These are phyloP conservation scores for Boletus sp. DNA, from an alignment of 1,284 basidiomycete species.

Conservation along the genomic window DNA sequence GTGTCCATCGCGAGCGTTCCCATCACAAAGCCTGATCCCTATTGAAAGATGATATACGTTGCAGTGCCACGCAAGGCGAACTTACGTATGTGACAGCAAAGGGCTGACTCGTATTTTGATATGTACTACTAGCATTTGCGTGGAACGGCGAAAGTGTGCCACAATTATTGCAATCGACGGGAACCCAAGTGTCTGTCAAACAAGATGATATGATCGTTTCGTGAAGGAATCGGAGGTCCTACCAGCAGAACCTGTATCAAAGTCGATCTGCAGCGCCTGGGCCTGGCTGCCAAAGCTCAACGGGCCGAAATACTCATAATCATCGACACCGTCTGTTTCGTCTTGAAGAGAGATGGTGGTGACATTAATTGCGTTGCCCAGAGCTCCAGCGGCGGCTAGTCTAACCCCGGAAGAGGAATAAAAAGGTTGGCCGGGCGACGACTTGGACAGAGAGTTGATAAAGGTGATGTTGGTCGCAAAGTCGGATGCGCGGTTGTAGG, in stretches of 20 bases:
- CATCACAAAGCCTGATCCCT: constrained; percentile 49
- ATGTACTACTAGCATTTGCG: constrained; percentile 40
- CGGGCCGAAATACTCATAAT: constrained; percentile 51
- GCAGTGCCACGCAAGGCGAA: constrained; percentile 25
- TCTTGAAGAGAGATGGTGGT: constrained; percentile 18
- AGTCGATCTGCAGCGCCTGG: constrained; percentile 45
- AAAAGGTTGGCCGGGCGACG: background rate
- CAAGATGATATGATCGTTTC: background rate
- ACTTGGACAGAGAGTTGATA: background rate
- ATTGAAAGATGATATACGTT: constrained; percentile 13
- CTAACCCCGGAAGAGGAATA: background rate
- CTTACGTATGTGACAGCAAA: constrained; percentile 57
- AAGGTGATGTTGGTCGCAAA: constrained; percentile 8
- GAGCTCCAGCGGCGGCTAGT: background rate
- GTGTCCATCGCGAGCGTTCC: constrained; percentile 47
- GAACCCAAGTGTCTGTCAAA: constrained; percentile 47
- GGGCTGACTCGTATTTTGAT: constrained; percentile 25
- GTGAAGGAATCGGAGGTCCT: background rate
- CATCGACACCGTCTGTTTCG: constrained; percentile 27
- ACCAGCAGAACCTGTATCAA: constrained; percentile 57
- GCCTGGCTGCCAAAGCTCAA: constrained; percentile 45
- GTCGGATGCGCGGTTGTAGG: constrained; percentile 23
- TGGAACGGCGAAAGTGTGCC: constrained; percentile 36
- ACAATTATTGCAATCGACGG: constrained; percentile 41
- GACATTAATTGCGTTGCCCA: background rate